Conservation (phyloP, 805 yeast species). For the Lipomyces kockii region DNA sequence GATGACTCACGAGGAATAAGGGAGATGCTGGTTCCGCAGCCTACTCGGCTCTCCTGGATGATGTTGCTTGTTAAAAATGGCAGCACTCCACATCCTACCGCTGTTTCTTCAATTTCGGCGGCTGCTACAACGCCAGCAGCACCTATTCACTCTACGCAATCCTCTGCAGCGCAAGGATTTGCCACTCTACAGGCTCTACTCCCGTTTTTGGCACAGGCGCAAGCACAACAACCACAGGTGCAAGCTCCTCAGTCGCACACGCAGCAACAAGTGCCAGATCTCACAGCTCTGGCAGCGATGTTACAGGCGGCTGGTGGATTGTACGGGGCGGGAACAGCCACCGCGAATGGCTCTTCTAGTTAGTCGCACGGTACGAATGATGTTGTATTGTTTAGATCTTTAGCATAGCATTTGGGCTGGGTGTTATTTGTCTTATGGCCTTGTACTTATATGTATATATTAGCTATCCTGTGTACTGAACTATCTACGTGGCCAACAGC, state of each 20-base stretch:
- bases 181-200: slow-evolving; percentile 22
- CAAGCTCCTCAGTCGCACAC: slow-evolving; percentile 3
- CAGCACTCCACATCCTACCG: background rate
- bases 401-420: background rate
- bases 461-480: background rate
- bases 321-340: background rate
- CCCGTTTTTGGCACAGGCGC: slow-evolving; percentile 17
- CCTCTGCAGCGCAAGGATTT: slow-evolving; percentile 5
- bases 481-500: background rate
- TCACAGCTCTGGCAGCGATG: slow-evolving; percentile 28
- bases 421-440: background rate
- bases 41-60: slow-evolving; percentile 17
- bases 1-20: slow-evolving; percentile 1
- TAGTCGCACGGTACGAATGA: background rate
- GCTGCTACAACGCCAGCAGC: background rate
- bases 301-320: slow-evolving; percentile 23
- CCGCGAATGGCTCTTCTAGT: background rate
- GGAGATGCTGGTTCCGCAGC: slow-evolving; percentile 25
- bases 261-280: slow-evolving; percentile 3
- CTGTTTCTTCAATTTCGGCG: background rate
- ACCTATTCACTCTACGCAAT: background rate
- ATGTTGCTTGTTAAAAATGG: background rate
- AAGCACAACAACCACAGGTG: background rate
- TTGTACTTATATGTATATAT: background rate
- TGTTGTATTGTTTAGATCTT: background rate